Base-by-base conservation (phyloP, 2,329 filamentous ascomycete genomes). In the Penicillium sp. region DNA sequence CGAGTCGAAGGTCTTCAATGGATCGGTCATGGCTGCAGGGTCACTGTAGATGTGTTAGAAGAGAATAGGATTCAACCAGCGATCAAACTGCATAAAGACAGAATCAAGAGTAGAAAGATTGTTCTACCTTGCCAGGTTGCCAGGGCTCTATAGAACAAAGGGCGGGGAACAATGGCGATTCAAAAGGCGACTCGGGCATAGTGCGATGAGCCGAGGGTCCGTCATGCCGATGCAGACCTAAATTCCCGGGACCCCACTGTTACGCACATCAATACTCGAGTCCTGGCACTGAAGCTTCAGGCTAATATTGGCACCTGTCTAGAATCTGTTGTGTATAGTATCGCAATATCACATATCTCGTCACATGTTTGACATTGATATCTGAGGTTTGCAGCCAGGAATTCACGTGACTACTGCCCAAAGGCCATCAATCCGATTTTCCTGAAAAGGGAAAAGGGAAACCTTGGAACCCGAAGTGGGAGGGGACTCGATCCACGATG, bases 1-100 rank as follows among this genome's bases (percentile, higher is more conserved):
- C 41, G 61, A 55, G 41, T 65, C 64, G 45, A 72, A 62, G 4
- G 70, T 63, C 39, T 75, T 69, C 43, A 70, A 57, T 38, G 71
- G 66, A 48, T 69, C 66, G 15, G 70, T 58, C 72, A 74, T 75
- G n/a, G 13, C 28, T 42, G 13, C 23, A 3, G 24, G 36, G 6
- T 23, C 26, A 2, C 41, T 42, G 23, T 42, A n/a, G 41, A 16
- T 16, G 4, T 9, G 8, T 39, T 21, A 18, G 13, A 21, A 21
- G 9, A 21, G 8, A 13, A 39, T 39, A 13, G 8, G 21, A 39
- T 12, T 39, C 16, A 23, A 39, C 9, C 36, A 21, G 36, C 4
- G 34, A 18, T 12, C 13, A 12, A 21, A 39, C 21, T 21, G 16
- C 8, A 16, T 1, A 23, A 39, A 23, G 18, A 12, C 8, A 18